Conservation (phyloP, 805 yeast species). For the Metschnikowia lachancei region DNA sequence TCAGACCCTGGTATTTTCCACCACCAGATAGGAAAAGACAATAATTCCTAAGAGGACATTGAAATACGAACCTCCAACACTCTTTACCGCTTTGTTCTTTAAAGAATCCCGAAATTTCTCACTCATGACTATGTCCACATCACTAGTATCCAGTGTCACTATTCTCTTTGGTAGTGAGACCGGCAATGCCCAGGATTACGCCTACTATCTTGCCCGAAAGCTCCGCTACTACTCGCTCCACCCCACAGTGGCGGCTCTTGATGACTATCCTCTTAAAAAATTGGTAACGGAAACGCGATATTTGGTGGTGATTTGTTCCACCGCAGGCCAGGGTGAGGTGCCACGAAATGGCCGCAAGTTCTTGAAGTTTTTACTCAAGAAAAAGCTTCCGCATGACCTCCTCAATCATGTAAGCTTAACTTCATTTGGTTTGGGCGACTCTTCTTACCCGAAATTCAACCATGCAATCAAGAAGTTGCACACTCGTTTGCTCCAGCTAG, state of each 20-base stretch:
- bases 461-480: conserved; percentile 85
- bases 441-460: conserved; percentile 85
- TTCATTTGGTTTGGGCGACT: conserved; percentile 90
- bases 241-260: conserved; percentile 51
- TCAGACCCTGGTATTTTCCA: too few species aligned
- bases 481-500: conserved; percentile 72
- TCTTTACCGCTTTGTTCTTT: too few species aligned
- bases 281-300: conserved; percentile 47
- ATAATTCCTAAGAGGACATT: too few species aligned
- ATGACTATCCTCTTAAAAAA: conserved; percentile 56
- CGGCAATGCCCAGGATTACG: conserved; percentile 86
- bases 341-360: conserved; percentile 74
- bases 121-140: background rate
- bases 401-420: conserved; percentile 62
- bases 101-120: background rate
- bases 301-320: conserved; percentile 67
- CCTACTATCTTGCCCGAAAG: conserved; percentile 56
- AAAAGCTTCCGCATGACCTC: conserved; percentile 57
- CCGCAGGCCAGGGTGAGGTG: conserved; percentile 93
- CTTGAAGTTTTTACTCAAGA: conserved; percentile 71
- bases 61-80: too few species aligned
- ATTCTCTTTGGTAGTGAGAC: conserved; percentile 90
- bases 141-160: conserved; percentile 32
- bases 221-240: conserved; percentile 53
- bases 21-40: too few species aligned